Evolutionary conservation across 2,329 filamentous ascomycete species (phyloP).

Genomic region (Aspergillus neotritici): DNA sequence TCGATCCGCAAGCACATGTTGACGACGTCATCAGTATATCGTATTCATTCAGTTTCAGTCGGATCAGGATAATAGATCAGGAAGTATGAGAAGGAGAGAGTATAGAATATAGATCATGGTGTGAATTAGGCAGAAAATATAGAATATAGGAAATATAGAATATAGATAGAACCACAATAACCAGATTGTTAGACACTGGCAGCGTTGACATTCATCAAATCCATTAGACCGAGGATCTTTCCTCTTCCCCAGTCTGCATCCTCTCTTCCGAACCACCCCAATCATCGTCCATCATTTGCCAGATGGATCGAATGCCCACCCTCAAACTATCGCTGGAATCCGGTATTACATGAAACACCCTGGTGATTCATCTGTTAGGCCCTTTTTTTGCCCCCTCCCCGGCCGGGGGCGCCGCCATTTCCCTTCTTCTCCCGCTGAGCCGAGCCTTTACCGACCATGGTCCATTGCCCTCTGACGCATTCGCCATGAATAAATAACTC

Average conservation of each 20-base stretch:
- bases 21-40: too few species aligned
- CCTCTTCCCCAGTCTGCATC: slow-evolving; percentile 23
- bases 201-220: too few species aligned
- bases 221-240: slow-evolving; percentile 38
- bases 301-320: slow-evolving; percentile 22
- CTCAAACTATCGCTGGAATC: slow-evolving; percentile 8
- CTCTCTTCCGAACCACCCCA: slow-evolving; percentile 32
- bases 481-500: slow-evolving; percentile 27
- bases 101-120: too few species aligned
- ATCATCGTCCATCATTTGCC: slow-evolving; percentile 17
- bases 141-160: too few species aligned
- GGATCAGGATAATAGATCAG: too few species aligned
- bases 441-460: slow-evolving; percentile 35
- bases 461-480: slow-evolving; percentile 20
- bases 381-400: slow-evolving; percentile 1
- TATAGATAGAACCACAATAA: too few species aligned
- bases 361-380: slow-evolving; percentile 12
- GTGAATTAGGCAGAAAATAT: too few species aligned
- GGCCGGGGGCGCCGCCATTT: slow-evolving; percentile 19
- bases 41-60: too few species aligned
- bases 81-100: too few species aligned
- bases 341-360: not conserved
- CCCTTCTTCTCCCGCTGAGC: slow-evolving; percentile 32
- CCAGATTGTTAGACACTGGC: too few species aligned
- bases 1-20: too few species aligned